These are phyloP conservation scores for Arthroderma sp. DNA, from an alignment of 2,329 filamentous ascomycete species.

Conservation along the genomic window DNA sequence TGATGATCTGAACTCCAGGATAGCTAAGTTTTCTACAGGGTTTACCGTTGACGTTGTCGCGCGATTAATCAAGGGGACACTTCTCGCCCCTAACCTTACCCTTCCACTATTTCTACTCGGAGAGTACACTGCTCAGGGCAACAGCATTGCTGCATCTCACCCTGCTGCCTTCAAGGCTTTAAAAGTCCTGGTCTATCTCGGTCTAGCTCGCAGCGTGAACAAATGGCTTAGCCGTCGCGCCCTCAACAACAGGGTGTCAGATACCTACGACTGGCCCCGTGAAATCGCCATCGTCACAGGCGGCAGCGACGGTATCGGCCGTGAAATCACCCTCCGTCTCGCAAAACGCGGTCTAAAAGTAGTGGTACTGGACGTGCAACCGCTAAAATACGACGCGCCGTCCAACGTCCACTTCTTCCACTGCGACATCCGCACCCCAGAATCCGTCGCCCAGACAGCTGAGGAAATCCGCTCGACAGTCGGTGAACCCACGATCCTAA, in stretches of 20 bases:
- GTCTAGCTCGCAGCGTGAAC: slow-evolving; percentile 37
- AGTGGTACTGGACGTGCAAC: slow-evolving; percentile 57
- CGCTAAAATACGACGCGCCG: slow-evolving; percentile 30
- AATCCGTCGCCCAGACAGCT: slow-evolving; percentile 41
- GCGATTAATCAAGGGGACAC: slow-evolving; percentile 45
- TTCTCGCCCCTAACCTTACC: slow-evolving; percentile 51
- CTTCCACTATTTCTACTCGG: slow-evolving; percentile 51
- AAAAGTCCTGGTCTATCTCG: slow-evolving; percentile 40
- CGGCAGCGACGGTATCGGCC: slow-evolving; percentile 61
- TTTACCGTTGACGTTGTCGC: slow-evolving; percentile 49
- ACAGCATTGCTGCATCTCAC: slow-evolving; percentile 41
- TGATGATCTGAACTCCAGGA: slow-evolving; percentile 6
- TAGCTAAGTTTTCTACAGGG: slow-evolving; percentile 15
- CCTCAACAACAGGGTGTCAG: slow-evolving; percentile 31
- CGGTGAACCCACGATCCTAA: slow-evolving; percentile 53
- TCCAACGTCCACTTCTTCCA: slow-evolving; percentile 51
- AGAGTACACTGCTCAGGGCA: slow-evolving; percentile 50
- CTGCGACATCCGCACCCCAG: slow-evolving; percentile 53
- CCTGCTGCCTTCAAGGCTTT: slow-evolving; percentile 40
- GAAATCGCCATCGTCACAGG: slow-evolving; percentile 65
- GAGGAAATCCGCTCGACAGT: slow-evolving; percentile 36
- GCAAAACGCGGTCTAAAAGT: slow-evolving; percentile 53
- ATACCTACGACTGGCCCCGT: slow-evolving; percentile 41
- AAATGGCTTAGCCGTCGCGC: slow-evolving; percentile 39
- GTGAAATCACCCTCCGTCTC: slow-evolving; percentile 50